Conservation (phyloP, 345 rosid genomes). For the Acer negundo region DNA sequence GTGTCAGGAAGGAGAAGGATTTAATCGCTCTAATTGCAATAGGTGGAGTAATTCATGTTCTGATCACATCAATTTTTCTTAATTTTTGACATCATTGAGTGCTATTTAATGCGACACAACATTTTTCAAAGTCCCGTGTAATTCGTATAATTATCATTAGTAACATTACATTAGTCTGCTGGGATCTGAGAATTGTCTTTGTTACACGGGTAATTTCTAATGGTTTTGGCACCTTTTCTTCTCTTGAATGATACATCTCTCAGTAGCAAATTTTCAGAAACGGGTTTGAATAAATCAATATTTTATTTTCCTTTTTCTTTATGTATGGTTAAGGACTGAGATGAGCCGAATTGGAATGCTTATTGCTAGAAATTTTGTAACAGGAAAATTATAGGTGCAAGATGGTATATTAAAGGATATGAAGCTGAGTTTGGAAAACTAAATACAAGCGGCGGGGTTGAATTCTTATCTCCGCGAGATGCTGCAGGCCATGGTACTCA, state of each 20-base stretch:
- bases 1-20: slow-evolving; percentile 56
- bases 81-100: no score
- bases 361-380: neutral
- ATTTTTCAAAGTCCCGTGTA: neutral
- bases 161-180: neutral
- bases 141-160: neutral
- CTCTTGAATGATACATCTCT: neutral
- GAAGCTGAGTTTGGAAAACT: slow-evolving; percentile 46
- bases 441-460: slow-evolving; percentile 16
- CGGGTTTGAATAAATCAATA: neutral
- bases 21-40: slow-evolving; percentile 45
- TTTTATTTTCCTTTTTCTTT: neutral
- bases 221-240: no score
- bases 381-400: slow-evolving; percentile 54
- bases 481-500: slow-evolving; percentile 44
- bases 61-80: no score
- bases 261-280: neutral
- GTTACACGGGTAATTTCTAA: neutral
- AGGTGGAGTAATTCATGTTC: slow-evolving; percentile 21
- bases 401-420: slow-evolving; percentile 49
- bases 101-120: neutral
- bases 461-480: slow-evolving; percentile 47
- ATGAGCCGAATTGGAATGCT: slow-evolving; percentile 16
- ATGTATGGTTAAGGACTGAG: neutral
- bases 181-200: neutral